Percentiles rank a stretch among this genome's conserved stretches.
These are phyloP conservation scores for Phytophthora europaea DNA, from an alignment of 352 stramenopile species.

Conservation along the genomic window DNA sequence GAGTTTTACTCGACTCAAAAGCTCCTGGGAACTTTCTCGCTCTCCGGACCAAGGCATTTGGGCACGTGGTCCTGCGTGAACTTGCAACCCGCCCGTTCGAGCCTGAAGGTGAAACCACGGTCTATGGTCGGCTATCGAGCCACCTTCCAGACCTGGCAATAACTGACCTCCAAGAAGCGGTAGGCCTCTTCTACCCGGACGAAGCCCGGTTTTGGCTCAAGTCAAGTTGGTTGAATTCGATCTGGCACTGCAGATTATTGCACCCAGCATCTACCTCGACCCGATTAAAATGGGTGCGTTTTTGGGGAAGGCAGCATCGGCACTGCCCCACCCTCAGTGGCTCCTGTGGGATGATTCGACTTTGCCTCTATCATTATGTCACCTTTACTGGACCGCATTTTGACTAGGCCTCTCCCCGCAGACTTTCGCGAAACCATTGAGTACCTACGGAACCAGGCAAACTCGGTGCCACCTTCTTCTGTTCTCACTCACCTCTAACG, in stretches of 20 bases:
- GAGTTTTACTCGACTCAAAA: neutral
- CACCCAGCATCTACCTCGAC: slow-evolving; percentile 15
- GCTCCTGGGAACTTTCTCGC: neutral
- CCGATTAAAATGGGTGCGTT: neutral
- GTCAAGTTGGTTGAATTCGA: neutral
- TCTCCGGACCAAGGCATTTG: neutral
- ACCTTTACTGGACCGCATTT: neutral
- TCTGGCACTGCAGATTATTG: slow-evolving; percentile 14
- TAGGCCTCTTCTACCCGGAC: neutral
- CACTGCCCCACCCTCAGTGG: neutral
- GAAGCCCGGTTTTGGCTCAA: neutral
- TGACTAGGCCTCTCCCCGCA: neutral
- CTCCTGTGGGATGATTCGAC: neutral
- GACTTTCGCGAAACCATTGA: neutral
- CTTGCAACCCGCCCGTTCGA: neutral
- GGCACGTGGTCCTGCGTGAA: neutral
- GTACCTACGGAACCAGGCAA: neutral
- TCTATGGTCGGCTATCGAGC: neutral
- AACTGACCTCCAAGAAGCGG: neutral
- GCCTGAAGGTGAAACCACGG: neutral
- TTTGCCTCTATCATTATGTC: neutral
- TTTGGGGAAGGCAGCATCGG: neutral
- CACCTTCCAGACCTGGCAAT: too few relatives aligned
- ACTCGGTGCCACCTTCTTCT: neutral
- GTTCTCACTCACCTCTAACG: neutral